Base-by-base conservation (phyloP, 257 asterid species). In the Jacaranda mimosifolia region DNA sequence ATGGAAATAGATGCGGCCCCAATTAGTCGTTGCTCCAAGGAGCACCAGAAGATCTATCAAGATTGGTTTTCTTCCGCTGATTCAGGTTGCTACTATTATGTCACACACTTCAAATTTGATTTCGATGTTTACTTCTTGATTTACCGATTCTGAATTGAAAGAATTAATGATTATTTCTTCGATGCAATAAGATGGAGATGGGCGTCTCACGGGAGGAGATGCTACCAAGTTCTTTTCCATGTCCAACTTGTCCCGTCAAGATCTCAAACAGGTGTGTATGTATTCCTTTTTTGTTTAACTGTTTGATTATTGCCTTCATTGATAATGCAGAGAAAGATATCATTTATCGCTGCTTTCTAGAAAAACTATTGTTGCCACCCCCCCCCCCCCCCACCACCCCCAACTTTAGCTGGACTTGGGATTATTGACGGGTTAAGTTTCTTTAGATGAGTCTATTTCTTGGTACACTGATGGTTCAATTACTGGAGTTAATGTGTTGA, bases 1-100 rank as follows among this genome's bases (percentile, higher is more conserved):
- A 91, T 95, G 99, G 99, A 96, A 84, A 85, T 96, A 36, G 98
- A 87, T 86, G 83, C 93, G 15, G 91, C 88, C 51, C 91, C 99
- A 62, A 85, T 93, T 53, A 88, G 85, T 82, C 91, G 92, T 14
- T 96, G 97, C 82, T 91, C 99, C 12, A 87, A 83, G 77, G 90
- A 91, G 26, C 94, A 96, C 70, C 93, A 89, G 85, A 89, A 93
- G 84, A 90, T 90, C 80, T 96, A 96, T 77, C 97, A 90, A 18
- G 88, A 83, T 0, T 93, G 98, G 99, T 93, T 93, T 71, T 74
- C 82, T 52, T 75, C 76, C 42, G 97, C 96, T 49, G 99, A 96
- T 93, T 90, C 97, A 72, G 99, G 99, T 89, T 35, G 32, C 9
- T 35, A 3, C 7, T 39, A n/a, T 67, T 62, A 26, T 55, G 6